These are phyloP conservation scores for Colletotrichum sp. DNA, from an alignment of 2,329 filamentous ascomycete genomes.

Conservation along the genomic window DNA sequence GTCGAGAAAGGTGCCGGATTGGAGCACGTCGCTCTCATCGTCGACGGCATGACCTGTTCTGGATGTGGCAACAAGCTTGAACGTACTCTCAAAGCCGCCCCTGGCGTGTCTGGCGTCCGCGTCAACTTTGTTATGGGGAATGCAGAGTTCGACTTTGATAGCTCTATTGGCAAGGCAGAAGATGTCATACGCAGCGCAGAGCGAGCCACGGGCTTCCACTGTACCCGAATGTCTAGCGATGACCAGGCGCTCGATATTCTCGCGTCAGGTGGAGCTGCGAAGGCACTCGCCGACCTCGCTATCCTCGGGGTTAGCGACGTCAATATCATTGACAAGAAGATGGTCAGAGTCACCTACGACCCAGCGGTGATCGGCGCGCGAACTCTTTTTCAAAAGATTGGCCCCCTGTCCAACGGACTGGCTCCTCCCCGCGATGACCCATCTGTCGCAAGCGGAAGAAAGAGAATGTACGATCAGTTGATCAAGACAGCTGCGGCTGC, in stretches of 20 bases:
- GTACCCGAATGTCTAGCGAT: conserved; percentile 26
- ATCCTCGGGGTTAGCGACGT: conserved; percentile 30
- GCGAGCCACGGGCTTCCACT: conserved; percentile 33
- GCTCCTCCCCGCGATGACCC: conserved; percentile 37
- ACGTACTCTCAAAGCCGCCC: conserved; percentile 28
- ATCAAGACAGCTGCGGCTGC: conserved; percentile 34
- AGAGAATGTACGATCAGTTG: conserved; percentile 34
- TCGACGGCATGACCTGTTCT: conserved; percentile 42
- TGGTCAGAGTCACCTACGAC: conserved; percentile 37
- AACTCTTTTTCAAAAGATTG: conserved; percentile 27
- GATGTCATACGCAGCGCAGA: conserved; percentile 30
- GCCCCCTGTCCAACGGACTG: conserved; percentile 24
- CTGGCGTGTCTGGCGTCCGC: conserved; percentile 33
- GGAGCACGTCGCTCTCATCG: conserved; percentile 31
- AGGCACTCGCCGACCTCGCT: conserved; percentile 21
- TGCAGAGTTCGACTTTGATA: conserved; percentile 36
- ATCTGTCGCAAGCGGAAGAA: conserved; percentile 31
- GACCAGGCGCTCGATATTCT: conserved; percentile 35
- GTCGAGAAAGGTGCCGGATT: conserved; percentile 28
- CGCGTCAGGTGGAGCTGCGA: conserved; percentile 21
- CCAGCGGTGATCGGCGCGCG: conserved; percentile 37
- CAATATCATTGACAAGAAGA: conserved; percentile 30
- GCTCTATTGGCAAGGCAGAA: conserved; percentile 25
- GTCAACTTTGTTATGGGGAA: conserved; percentile 44
- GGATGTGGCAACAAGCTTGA: conserved; percentile 39